These are phyloP conservation scores for Balamuthia mandrillaris DNA, from an alignment of 208 protist species.

Conservation along the genomic window DNA sequence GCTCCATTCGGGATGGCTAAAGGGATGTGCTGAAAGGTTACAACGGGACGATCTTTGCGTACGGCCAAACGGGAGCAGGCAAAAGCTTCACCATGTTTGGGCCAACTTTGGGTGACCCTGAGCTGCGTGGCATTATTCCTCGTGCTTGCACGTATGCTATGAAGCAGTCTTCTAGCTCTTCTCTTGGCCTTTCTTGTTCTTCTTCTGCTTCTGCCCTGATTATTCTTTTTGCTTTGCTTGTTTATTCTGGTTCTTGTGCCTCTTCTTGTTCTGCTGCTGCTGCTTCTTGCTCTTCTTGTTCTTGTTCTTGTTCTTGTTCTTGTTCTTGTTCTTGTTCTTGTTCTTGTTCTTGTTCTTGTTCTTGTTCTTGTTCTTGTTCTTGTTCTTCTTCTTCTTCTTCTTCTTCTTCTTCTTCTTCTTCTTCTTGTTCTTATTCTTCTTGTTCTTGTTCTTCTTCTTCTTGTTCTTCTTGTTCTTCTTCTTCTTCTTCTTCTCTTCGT, in stretches of 20 bases:
- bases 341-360: too few species aligned
- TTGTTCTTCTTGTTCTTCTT: too few species aligned
- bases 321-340: background rate
- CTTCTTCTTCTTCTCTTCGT: background rate
- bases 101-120: slow-evolving; percentile 48
- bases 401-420: background rate
- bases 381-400: background rate
- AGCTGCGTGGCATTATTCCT: slow-evolving; percentile 83
- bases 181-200: background rate
- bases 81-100: slow-evolving; percentile 79
- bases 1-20: background rate
- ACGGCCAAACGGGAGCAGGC: slow-evolving; percentile 72
- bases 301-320: background rate
- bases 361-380: too few species aligned
- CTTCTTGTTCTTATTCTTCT: background rate
- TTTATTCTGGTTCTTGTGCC: background rate
- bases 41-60: slow-evolving; percentile 80
- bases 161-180: background rate
- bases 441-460: too few species aligned
- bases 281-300: background rate
- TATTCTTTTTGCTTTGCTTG: background rate
- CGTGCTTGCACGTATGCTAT: slow-evolving; percentile 50
- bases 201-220: too few species aligned
- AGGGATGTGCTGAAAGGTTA: slow-evolving; percentile 74
- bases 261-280: background rate